These are phyloP conservation scores for Beauveria varroae DNA, from an alignment of 2,329 filamentous ascomycete species.

Conservation along the genomic window DNA sequence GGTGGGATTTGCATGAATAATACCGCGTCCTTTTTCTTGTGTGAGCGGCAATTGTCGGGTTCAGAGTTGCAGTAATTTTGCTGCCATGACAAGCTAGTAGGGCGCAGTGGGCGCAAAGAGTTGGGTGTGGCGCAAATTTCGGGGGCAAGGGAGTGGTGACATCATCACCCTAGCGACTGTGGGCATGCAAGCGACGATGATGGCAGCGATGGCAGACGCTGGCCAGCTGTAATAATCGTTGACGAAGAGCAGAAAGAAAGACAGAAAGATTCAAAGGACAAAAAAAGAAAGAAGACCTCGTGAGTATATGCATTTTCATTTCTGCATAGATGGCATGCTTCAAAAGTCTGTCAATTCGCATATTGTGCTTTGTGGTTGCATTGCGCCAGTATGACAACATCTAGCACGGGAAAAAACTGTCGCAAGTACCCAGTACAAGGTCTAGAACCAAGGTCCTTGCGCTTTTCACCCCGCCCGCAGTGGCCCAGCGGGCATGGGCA, in stretches of 20 bases:
- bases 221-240: not conserved
- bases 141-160: conserved; percentile 21
- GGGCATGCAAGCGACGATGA: not conserved
- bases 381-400: conserved; percentile 10
- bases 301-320: too few relatives aligned
- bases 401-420: not conserved
- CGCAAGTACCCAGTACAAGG: conserved; percentile 8
- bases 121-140: not conserved
- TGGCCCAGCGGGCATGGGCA: not conserved
- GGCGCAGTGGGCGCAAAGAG: not conserved
- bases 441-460: not conserved
- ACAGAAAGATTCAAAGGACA: not conserved
- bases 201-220: not conserved
- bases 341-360: too few relatives aligned
- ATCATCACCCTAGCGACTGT: conserved; percentile 21
- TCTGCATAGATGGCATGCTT: too few relatives aligned
- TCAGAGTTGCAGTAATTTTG: too few relatives aligned
- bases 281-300: too few relatives aligned
- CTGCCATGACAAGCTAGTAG: too few relatives aligned
- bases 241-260: not conserved
- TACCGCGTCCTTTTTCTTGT: not conserved
- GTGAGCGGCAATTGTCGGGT: conserved; percentile 7
- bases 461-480: too few relatives aligned
- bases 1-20: not conserved
- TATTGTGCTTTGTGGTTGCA: not conserved